A percentile compares a stretch with the other conserved stretches of the same genome.
Evolutionary conservation across 2,329 filamentous ascomycete genomes (phyloP).

Genomic region (Nigrospora osmanthi): DNA sequence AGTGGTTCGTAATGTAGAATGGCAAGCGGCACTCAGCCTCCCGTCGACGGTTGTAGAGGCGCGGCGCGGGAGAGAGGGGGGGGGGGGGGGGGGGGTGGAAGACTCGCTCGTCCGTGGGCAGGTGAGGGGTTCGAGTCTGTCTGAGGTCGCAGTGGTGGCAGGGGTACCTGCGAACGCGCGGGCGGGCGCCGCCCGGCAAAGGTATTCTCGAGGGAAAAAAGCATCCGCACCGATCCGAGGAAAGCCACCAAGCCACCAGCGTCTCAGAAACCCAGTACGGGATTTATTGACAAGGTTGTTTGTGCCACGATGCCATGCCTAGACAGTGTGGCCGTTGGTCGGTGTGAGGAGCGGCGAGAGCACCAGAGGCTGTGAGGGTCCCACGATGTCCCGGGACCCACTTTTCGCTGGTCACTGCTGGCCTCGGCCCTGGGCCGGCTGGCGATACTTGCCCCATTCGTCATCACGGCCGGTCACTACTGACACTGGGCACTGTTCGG

Average conservation of each 20-base stretch:
- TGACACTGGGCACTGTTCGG: neutral
- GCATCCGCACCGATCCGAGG: slow-evolving; percentile 11
- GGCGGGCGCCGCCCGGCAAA: too few relatives aligned
- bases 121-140: too few relatives aligned
- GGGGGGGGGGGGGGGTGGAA: too few relatives aligned
- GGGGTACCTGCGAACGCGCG: too few relatives aligned
- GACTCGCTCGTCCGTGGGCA: too few relatives aligned
- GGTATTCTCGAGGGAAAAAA: too few relatives aligned
- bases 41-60: too few relatives aligned
- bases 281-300: slow-evolving; percentile 18
- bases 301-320: slow-evolving; percentile 20
- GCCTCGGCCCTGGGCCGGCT: slow-evolving; percentile 7
- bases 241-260: slow-evolving; percentile 21
- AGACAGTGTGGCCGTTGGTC: slow-evolving; percentile 13
- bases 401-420: slow-evolving; percentile 5
- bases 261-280: slow-evolving; percentile 17
- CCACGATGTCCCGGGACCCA: slow-evolving; percentile 2
- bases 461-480: neutral
- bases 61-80: too few relatives aligned
- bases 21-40: too few relatives aligned
- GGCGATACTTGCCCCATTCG: slow-evolving; percentile 16
- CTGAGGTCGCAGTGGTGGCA: too few relatives aligned
- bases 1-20: too few relatives aligned
- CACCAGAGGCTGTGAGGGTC: neutral
- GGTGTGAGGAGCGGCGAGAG: slow-evolving; percentile 1